Percentiles rank a stretch among this genome's conserved stretches.
These are phyloP conservation scores for Solanum bulbocastanum DNA, from an alignment of 257 asterid species.

Conservation along the genomic window DNA sequence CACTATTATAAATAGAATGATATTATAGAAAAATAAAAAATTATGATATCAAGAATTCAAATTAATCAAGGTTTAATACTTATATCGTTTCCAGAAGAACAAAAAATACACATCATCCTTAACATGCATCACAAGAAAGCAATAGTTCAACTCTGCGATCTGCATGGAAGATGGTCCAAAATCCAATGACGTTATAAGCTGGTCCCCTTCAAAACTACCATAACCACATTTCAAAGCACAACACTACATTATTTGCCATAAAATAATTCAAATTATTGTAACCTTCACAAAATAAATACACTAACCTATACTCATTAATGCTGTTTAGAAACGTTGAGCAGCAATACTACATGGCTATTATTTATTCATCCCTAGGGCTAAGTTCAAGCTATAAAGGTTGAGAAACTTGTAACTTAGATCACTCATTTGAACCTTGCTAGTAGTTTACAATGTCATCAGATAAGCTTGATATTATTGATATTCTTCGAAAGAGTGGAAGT, in stretches of 20 bases:
- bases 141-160: neutral
- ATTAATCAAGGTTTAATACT: neutral
- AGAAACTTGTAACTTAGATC: neutral
- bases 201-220: neutral
- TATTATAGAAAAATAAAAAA: neutral
- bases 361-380: neutral
- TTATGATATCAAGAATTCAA: neutral
- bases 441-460: neutral
- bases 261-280: neutral
- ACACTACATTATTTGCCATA: neutral
- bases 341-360: neutral
- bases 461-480: neutral
- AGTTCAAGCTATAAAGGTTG: neutral
- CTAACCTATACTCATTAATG: neutral
- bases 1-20: neutral
- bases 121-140: neutral
- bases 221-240: neutral
- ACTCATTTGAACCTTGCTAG: neutral
- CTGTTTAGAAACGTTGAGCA: neutral
- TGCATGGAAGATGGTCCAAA: neutral
- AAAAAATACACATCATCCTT: neutral
- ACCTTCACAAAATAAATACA: neutral
- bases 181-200: neutral
- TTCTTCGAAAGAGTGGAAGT: no score
- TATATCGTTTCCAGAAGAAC: neutral